Percentiles rank a stretch among this genome's conserved stretches.
These are phyloP conservation scores for Aspergillus sp. DNA, from an alignment of 2,329 filamentous ascomycete genomes.

Conservation along the genomic window DNA sequence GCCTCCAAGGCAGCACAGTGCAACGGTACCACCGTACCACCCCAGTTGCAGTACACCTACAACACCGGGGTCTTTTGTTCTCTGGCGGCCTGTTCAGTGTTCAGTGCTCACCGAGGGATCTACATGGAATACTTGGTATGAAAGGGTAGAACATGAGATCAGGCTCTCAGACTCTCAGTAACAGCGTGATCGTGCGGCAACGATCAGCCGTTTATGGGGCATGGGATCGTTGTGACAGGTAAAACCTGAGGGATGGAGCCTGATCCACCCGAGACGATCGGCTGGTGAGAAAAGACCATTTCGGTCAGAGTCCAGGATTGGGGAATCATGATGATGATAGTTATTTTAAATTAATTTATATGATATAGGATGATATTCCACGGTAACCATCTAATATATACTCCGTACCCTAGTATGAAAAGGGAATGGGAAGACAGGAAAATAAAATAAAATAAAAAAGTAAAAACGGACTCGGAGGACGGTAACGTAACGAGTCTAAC, in stretches of 20 bases:
- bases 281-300: not conserved
- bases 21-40: not conserved
- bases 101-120: constrained; percentile 8
- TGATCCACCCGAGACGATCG: not conserved
- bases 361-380: not conserved
- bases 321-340: not conserved
- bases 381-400: not conserved
- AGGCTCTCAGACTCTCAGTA: constrained; percentile 18
- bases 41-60: not conserved
- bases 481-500: not conserved
- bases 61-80: not conserved
- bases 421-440: not conserved
- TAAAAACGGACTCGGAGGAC: too few relatives aligned
- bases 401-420: not conserved
- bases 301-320: not conserved
- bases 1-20: not conserved
- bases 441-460: too few relatives aligned
- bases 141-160: constrained; percentile 21
- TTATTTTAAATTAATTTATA: not conserved
- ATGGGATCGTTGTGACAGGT: constrained; percentile 35
- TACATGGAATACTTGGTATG: constrained; percentile 10
- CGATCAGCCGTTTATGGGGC: constrained; percentile 41
- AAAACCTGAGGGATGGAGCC: constrained; percentile 12
- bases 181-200: constrained; percentile 29
- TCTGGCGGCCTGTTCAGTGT: not conserved